Conservation (phyloP, 768 basidiomycete species). For the Suillus spraguei region DNA sequence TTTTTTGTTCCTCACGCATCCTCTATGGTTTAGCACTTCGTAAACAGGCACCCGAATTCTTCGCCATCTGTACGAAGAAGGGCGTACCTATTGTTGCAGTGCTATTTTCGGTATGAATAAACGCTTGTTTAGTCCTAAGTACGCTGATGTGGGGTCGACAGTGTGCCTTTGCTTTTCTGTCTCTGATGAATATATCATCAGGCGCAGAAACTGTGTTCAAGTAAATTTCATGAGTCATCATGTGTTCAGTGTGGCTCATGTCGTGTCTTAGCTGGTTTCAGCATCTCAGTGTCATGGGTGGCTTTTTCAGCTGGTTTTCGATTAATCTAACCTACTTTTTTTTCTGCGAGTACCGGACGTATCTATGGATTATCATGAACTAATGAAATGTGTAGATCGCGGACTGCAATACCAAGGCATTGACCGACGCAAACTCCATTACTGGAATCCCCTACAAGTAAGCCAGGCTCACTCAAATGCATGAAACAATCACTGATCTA, state of each 20-base stretch:
- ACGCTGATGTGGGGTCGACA: conserved; percentile 20
- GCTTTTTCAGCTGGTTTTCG: conserved; percentile 64
- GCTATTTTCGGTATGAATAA: conserved; percentile 26
- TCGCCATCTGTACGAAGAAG: conserved; percentile 45
- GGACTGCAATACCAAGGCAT: conserved; percentile 72
- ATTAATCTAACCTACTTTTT: conserved; percentile 70
- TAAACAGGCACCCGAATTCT: conserved; percentile 50
- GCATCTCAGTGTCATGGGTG: conserved; percentile 62
- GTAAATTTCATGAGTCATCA: conserved; percentile 7
- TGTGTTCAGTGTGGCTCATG: not conserved
- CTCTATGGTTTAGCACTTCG: conserved; percentile 45
- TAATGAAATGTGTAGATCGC: conserved; percentile 44
- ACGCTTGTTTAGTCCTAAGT: conserved; percentile 1
- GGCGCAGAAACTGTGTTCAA: conserved; percentile 43
- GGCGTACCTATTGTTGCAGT: conserved; percentile 48
- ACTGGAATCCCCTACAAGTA: conserved; percentile 54
- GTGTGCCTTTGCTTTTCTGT: conserved; percentile 44
- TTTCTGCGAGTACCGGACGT: conserved; percentile 50
- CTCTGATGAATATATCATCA: conserved; percentile 64
- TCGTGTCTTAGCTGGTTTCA: conserved; percentile 58
- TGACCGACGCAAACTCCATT: conserved; percentile 61
- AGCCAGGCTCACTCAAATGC: conserved; percentile 30
- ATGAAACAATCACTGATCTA: not conserved
- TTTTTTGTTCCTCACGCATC: conserved; percentile 53
- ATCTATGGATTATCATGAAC: not conserved